Percentiles rank a stretch among this genome's conserved stretches.
Conservation (phyloP, 306 rosid species). For the Rosa persica region DNA sequence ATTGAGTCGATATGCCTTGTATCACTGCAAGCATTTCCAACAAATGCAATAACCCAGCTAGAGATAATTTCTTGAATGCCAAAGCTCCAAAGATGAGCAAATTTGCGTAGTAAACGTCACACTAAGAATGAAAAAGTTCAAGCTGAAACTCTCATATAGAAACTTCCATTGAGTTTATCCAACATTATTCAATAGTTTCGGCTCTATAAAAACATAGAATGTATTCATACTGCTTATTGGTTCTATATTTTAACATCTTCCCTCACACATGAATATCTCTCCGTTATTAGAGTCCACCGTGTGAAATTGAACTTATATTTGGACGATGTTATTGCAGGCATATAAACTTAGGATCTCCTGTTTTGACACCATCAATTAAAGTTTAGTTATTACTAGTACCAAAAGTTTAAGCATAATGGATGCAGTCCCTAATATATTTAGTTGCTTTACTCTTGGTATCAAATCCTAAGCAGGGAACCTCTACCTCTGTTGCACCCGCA, state of each 20-base stretch:
- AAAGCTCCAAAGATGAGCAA: background rate
- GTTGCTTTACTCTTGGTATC: background rate
- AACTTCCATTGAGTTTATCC: background rate
- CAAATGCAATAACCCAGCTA: background rate
- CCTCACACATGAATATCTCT: background rate
- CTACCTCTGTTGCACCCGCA: background rate
- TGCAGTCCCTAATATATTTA: background rate
- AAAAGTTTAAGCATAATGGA: background rate
- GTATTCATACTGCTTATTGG: background rate
- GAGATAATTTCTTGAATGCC: background rate
- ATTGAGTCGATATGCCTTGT: background rate
- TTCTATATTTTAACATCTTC: background rate
- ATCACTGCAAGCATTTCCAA: background rate
- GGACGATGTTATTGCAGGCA: background rate
- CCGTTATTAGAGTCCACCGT: background rate
- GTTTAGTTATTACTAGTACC: background rate
- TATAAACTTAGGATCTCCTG: background rate
- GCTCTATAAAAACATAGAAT: background rate
- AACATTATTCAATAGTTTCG: background rate
- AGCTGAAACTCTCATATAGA: background rate
- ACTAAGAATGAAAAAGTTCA: background rate
- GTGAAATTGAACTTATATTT: background rate
- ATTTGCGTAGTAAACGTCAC: background rate
- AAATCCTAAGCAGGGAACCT: background rate
- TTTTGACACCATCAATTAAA: background rate